Evolutionary conservation across 805 yeast species (phyloP).

Genomic region (Pichia pseudocactophila): DNA sequence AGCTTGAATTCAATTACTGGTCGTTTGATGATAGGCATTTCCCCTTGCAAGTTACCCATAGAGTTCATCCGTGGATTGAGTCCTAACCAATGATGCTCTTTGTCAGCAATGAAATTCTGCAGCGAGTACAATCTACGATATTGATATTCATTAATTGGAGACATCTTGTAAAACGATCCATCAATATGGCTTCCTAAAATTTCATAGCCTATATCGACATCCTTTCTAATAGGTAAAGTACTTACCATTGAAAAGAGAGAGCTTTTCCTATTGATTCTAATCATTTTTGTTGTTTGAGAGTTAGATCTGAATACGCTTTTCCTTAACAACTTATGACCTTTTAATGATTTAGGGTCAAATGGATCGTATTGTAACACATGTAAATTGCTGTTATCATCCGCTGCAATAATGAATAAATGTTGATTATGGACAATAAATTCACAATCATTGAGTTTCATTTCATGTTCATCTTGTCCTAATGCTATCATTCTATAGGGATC

Average conservation of each 20-base stretch:
- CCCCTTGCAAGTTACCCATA: conserved; percentile 30
- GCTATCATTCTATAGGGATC: conserved; percentile 85
- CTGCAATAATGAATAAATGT: conserved; percentile 54
- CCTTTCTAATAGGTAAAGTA: conserved; percentile 23
- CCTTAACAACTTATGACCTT: conserved; percentile 69
- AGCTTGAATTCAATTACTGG: conserved; percentile 61
- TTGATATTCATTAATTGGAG: conserved; percentile 65
- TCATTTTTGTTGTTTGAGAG: conserved; percentile 47
- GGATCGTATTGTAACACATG: conserved; percentile 85
- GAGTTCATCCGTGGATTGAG: conserved; percentile 71
- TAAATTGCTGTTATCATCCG: conserved; percentile 58
- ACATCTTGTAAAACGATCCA: conserved; percentile 67
- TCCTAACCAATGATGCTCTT: conserved; percentile 65
- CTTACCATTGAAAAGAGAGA: conserved; percentile 24
- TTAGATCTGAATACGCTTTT: conserved; percentile 66
- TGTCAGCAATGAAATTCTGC: conserved; percentile 81
- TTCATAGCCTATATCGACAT: conserved; percentile 36
- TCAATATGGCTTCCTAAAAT: conserved; percentile 67
- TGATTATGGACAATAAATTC: conserved; percentile 71
- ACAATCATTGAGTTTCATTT: conserved; percentile 56
- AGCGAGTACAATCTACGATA: conserved; percentile 77
- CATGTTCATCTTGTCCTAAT: conserved; percentile 64
- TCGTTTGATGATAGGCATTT: conserved; percentile 36
- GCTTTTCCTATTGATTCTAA: conserved; percentile 32
- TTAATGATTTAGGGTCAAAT: conserved; percentile 73